phyloP scores from a whole-genome alignment of 495 filamentous ascomycete species.

The Cercophora sp. region DNA sequence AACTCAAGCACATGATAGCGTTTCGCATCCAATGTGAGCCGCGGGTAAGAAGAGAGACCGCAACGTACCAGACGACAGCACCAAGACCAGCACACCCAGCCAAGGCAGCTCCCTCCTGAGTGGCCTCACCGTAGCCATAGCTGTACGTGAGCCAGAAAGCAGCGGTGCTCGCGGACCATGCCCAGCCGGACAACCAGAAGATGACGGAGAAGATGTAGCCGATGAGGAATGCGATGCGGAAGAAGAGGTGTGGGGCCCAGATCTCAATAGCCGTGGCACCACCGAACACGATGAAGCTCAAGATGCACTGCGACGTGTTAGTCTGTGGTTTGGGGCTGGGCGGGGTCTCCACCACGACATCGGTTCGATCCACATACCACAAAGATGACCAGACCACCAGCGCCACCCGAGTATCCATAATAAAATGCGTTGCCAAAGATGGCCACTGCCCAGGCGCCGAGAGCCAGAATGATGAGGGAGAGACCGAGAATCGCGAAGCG shows the following conservation, averaged over 20 bases:
- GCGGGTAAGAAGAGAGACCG: too few species aligned
- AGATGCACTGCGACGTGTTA: conserved; percentile 23
- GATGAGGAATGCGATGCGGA: conserved; percentile 29
- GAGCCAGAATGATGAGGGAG: conserved; percentile 29
- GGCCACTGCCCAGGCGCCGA: conserved; percentile 31
- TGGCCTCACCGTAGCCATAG: neutral
- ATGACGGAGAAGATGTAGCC: conserved; percentile 31
- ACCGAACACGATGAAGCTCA: conserved; percentile 35
- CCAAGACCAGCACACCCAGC: conserved; percentile 38
- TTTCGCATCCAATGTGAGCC: too few species aligned
- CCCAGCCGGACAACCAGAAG: conserved; percentile 42
- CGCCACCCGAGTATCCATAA: conserved; percentile 14
- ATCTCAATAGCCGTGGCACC: conserved; percentile 25
- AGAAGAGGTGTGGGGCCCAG: conserved; percentile 29
- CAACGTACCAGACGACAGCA: conserved; percentile 35
- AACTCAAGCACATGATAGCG: too few species aligned
- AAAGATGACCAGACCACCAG: conserved; percentile 34
- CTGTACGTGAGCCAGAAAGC: conserved; percentile 16
- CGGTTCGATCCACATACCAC: too few species aligned
- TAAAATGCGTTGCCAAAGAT: conserved; percentile 14
- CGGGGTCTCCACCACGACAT: too few species aligned
- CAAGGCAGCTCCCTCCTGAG: conserved; percentile 23
- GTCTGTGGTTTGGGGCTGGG: too few species aligned
- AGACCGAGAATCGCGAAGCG: conserved; percentile 35
- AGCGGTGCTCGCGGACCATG: conserved; percentile 35